Evolutionary conservation across 192 early-diverging fungal genomes (phyloP), one percentile per base, ranked within the genome.

Genomic region (Pilaira anomala): DNA sequence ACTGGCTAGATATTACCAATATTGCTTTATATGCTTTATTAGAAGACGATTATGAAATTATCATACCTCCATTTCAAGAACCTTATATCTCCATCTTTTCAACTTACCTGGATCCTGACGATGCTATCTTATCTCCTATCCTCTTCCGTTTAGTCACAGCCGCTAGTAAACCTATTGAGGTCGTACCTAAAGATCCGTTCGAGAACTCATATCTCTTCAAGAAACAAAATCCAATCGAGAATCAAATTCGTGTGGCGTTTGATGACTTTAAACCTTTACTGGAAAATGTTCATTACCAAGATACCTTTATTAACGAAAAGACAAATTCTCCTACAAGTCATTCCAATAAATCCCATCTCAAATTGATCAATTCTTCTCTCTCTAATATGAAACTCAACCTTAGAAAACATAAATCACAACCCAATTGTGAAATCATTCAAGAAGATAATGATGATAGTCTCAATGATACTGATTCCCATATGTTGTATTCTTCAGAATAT

Each of bases 131-230:
- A 28, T 45, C 36, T 18, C 51, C 24, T 50, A 57, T 22, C 39
- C 48, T 67, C 8, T 67, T 50, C 21, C 55, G 65, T n/a, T 59
- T 67, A 25, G 19, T 67, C 19, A 25, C 48, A 16, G 46, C 59
- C 16, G 65, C 54, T 25, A 52, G 42, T 18, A 60, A 60, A 29
- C 58, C 58, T 5, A 45, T 60, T 45, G 58, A 9, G 2, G 11
- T 41, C 3, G 41, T 60, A 8, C 58, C 58, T 11, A 25, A 22
- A 25, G 60, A 60, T 44, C 58, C 58, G n/a, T 60, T 60, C 26
- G 58, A 13, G 14, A 42, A 60, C 8, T 60, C 58, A 9, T 60
- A 44, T 7, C 28, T 60, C 9, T 60, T 60, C 45, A 19, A 21
- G 0, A 36, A 40, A 9, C 25, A 42, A 5, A 45, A 19, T 2